Base-by-base conservation (phyloP, 1,284 basidiomycete species). In the Stereum hirsutum region DNA sequence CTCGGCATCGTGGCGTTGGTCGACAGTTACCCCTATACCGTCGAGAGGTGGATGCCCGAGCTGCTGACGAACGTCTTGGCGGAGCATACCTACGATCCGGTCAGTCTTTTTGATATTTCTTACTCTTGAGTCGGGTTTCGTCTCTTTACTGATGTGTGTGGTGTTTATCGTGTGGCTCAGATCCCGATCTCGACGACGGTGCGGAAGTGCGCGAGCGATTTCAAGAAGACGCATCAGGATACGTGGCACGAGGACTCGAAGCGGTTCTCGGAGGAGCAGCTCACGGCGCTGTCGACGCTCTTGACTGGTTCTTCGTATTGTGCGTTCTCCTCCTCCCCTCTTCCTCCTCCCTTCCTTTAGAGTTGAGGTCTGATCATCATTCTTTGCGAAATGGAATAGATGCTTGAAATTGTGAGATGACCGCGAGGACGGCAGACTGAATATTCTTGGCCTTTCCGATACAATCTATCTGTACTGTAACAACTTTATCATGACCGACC, bases 241-340 rank as follows among this genome's bases (percentile, higher is more conserved):
- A 89, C 85, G 20, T 89, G 87, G 88, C 78, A 85, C 50, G 86
- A 89, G 61, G 86, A 90, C 57, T 75, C 74, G 41, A 78, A 81
- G 56, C 70, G 75, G 41, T 91, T 91, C 57, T 70, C 76, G 25
- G 79, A 86, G 42, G 81, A 85, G 42, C 84, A 87, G 57, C 64
- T 86, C 24, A 71, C 70, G 11, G 76, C 80, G 11, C 61, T 89
- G 44, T 84, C 82, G 19, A 85, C 83, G 15, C 62, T 88, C 37
- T 59, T 87, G 26, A 82, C 79, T 12, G 82, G 82, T 12, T 82
- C 79, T 11, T 83, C 81, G 21, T 86, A 85, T 54, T 85, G 81
- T 83, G 49, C 49, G 77, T 65, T 30, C 28, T 30, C 10, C 19
- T 17, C 10, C 8, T 35, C 10, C 33, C 17, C 7, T 2, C n/a